These are phyloP conservation scores for Vachellia collinsii DNA, from an alignment of 306 rosid species.

Conservation along the genomic window DNA sequence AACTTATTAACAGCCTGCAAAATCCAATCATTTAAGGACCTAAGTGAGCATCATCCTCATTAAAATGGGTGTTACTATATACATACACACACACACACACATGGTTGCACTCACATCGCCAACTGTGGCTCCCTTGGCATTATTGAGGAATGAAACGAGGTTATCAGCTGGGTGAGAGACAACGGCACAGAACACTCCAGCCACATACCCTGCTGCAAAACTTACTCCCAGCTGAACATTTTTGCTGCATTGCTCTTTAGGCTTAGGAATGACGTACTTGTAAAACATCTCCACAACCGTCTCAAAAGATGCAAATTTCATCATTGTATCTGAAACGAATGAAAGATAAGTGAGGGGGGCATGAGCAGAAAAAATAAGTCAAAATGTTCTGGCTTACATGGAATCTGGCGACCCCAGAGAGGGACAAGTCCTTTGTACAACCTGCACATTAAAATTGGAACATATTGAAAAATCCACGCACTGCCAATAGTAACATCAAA, in stretches of 20 bases:
- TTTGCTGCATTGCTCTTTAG: conserved; percentile 70
- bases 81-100: neutral
- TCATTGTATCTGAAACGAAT: conserved; percentile 65
- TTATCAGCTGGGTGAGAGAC: conserved; percentile 88
- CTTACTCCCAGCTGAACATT: conserved; percentile 72
- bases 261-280: conserved; percentile 66
- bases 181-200: conserved; percentile 71
- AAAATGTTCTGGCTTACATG: conserved; percentile 59
- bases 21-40: conserved; percentile 23
- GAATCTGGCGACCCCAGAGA: conserved; percentile 95
- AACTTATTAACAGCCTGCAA: conserved; percentile 69
- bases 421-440: conserved; percentile 84
- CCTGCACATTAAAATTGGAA: conserved; percentile 47
- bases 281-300: conserved; percentile 63
- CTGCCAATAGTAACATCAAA: neutral
- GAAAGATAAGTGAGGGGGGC: neutral
- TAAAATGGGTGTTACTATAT: neutral
- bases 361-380: neutral
- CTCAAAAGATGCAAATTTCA: conserved; percentile 85
- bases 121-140: conserved; percentile 76
- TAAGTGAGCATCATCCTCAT: conserved; percentile 22
- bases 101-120: conserved; percentile 60
- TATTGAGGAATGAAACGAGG: conserved; percentile 84
- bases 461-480: neutral
- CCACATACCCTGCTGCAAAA: conserved; percentile 70